Evolutionary conservation across 73 alveolate species (phyloP).

Genomic region (Durusdinium trenchii): DNA sequence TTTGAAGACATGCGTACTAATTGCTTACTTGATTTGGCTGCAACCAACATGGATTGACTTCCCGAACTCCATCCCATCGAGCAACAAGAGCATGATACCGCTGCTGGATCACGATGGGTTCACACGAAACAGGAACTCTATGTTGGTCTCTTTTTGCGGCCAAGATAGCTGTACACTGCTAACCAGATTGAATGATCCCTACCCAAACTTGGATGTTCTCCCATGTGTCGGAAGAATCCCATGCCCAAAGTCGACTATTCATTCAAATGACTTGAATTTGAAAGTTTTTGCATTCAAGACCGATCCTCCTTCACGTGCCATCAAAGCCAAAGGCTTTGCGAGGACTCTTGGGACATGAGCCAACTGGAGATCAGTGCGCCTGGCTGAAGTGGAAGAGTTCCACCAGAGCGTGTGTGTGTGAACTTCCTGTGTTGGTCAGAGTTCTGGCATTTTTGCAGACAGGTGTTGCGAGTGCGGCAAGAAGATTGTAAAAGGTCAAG

Average conservation of each 20-base stretch:
- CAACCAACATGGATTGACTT: no score
- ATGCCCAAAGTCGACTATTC: no score
- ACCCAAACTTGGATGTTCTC: neutral
- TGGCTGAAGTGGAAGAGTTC: neutral
- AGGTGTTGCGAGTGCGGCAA: neutral
- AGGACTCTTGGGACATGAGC: conserved; percentile 86
- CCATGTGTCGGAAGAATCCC: no score
- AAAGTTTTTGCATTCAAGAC: neutral
- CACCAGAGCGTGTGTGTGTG: neutral
- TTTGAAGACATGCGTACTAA: no score
- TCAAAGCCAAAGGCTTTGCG: conserved; percentile 91
- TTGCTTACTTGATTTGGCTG: no score
- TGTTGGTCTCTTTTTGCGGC: neutral
- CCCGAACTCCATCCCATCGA: no score
- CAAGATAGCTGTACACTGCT: neutral
- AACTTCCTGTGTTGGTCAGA: no score
- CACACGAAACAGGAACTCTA: no score
- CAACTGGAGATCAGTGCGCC: conserved; percentile 21
- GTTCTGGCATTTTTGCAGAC: no score
- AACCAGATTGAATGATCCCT: neutral
- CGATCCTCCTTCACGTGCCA: neutral
- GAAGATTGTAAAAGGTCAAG: neutral
- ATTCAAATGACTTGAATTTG: neutral
- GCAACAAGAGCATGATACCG: no score
- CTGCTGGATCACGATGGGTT: no score